Evolutionary conservation across 192 early-diverging fungal species (phyloP).

Genomic region (Diversispora epigaea): DNA sequence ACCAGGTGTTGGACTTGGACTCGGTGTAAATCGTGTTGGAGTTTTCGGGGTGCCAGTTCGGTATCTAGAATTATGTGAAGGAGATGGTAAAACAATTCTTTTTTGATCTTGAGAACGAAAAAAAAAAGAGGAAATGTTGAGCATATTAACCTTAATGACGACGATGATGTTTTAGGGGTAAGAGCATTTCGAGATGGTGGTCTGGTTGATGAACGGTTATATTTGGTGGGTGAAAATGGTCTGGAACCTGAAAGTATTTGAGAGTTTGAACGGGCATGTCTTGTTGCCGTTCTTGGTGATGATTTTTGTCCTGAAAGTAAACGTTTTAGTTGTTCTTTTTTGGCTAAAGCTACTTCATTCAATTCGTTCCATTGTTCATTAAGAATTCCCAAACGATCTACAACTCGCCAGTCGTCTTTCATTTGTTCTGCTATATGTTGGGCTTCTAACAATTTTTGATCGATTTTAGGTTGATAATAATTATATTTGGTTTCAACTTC

Average conservation of each 20-base stretch:
- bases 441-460: slow-evolving; percentile 38
- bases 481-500: slow-evolving; percentile 45
- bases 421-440: slow-evolving; percentile 32
- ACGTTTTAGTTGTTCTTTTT: slow-evolving; percentile 43
- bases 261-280: too few species aligned
- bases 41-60: slow-evolving; percentile 1
- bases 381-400: slow-evolving; percentile 41
- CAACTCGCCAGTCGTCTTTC: slow-evolving; percentile 46
- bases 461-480: slow-evolving; percentile 48
- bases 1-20: slow-evolving; percentile 33
- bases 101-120: too few species aligned
- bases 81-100: too few species aligned
- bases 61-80: not conserved
- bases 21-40: slow-evolving; percentile 23
- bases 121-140: too few species aligned
- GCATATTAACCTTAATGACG: too few species aligned
- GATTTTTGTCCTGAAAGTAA: slow-evolving; percentile 15
- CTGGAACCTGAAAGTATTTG: too few species aligned
- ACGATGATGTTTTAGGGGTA: too few species aligned
- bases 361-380: slow-evolving; percentile 52
- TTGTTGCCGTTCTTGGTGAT: slow-evolving; percentile 20
- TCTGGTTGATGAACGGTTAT: too few species aligned
- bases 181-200: too few species aligned
- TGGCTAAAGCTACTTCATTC: slow-evolving; percentile 43
- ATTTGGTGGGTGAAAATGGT: too few species aligned